A percentile compares a stretch with the other conserved stretches of the same genome.
Conservation (phyloP, 345 rosid species). For the Boechera divaricarpa region DNA sequence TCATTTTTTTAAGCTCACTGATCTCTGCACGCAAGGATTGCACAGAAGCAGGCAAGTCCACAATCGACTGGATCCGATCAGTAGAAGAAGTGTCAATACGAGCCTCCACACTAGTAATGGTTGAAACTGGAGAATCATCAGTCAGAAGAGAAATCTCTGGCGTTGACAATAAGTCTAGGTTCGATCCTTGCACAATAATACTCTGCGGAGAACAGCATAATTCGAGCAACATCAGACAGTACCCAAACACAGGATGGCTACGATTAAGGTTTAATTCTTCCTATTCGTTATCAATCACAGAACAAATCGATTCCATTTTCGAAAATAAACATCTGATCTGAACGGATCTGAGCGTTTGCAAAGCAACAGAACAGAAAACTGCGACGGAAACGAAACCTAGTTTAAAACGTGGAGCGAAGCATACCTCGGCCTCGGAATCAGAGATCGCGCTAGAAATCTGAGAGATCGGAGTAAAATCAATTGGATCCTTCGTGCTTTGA, state of each 20-base stretch:
- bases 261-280: slow-evolving; percentile 4
- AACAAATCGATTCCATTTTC: slow-evolving; percentile 11
- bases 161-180: slow-evolving; percentile 26
- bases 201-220: slow-evolving; percentile 38
- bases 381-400: slow-evolving; percentile 23
- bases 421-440: slow-evolving; percentile 46
- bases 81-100: slow-evolving; percentile 24
- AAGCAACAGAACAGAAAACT: slow-evolving; percentile 7
- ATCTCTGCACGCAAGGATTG: slow-evolving; percentile 37
- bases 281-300: background rate
- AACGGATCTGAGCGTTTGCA: slow-evolving; percentile 19
- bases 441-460: slow-evolving; percentile 31
- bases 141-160: slow-evolving; percentile 16
- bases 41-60: slow-evolving; percentile 33
- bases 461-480: slow-evolving; percentile 33
- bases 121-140: slow-evolving; percentile 39
- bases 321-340: slow-evolving; percentile 4
- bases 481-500: slow-evolving; percentile 27
- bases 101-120: slow-evolving; percentile 11
- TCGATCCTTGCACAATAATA: slow-evolving; percentile 38
- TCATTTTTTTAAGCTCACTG: slow-evolving; percentile 31
- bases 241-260: background rate
- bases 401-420: slow-evolving; percentile 14
- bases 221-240: slow-evolving; percentile 3
- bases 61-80: slow-evolving; percentile 30